Conservation (phyloP, 257 asterid species). For the Nemophila menziesii region DNA sequence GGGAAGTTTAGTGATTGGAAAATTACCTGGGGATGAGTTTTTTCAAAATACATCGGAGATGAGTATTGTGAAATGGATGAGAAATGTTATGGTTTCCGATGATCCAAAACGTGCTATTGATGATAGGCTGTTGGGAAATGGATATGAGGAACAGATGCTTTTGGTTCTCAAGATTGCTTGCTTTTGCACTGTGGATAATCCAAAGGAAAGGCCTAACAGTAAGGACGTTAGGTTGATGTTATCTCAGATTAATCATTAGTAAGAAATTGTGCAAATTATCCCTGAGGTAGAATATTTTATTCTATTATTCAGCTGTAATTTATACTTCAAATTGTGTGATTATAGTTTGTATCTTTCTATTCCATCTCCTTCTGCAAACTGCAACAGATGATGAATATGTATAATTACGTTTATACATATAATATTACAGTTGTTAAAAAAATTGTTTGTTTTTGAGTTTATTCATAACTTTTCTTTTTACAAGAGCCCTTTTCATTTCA, state of each 20-base stretch:
- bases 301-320: too few relatives aligned
- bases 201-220: slow-evolving; percentile 80
- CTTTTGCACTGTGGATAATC: slow-evolving; percentile 64
- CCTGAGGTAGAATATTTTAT: too few relatives aligned
- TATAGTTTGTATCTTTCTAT: background rate
- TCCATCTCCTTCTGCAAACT: background rate
- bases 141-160: slow-evolving; percentile 76
- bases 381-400: too few relatives aligned
- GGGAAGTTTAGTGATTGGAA: slow-evolving; percentile 55
- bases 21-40: slow-evolving; percentile 63
- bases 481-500: too few relatives aligned
- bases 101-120: slow-evolving; percentile 67
- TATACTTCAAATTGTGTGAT: too few relatives aligned
- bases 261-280: background rate
- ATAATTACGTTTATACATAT: too few relatives aligned
- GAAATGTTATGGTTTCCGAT: slow-evolving; percentile 67
- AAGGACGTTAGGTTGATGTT: slow-evolving; percentile 68
- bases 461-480: too few relatives aligned
- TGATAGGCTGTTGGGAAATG: slow-evolving; percentile 38
- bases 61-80: slow-evolving; percentile 73
- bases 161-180: slow-evolving; percentile 82
- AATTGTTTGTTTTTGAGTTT: too few relatives aligned
- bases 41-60: slow-evolving; percentile 64
- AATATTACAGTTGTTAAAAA: too few relatives aligned
- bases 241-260: slow-evolving; percentile 48